These are phyloP conservation scores for Nothopassalora personata DNA, from an alignment of 2,329 filamentous ascomycete genomes.

Conservation along the genomic window DNA sequence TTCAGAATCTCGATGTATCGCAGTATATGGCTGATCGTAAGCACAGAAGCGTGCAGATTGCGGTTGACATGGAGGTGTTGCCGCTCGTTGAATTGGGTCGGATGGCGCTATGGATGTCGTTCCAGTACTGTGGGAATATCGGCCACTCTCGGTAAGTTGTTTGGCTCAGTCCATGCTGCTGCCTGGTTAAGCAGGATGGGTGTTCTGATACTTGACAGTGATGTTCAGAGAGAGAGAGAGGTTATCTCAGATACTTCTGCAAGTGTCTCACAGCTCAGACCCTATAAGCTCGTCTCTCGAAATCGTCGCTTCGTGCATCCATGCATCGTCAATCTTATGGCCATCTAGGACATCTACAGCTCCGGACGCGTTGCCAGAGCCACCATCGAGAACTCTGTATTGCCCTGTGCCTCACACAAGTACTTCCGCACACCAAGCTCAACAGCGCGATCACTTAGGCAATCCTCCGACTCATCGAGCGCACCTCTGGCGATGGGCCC, in stretches of 20 bases:
- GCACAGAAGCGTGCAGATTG: no score
- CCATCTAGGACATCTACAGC: not conserved
- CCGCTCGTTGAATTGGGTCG: no score
- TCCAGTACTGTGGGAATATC: no score
- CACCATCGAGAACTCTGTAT: conserved; percentile 43
- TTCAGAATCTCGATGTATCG: no score
- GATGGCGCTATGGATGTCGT: no score
- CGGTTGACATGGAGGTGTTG: no score
- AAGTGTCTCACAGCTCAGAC: not conserved
- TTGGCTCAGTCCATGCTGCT: no score
- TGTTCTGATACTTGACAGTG: no score
- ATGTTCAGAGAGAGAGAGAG: no score
- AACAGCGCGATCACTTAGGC: conserved; percentile 40
- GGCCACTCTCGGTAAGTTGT: no score
- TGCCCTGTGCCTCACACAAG: conserved; percentile 35
- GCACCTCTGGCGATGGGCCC: conserved; percentile 40
- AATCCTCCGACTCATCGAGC: conserved; percentile 40
- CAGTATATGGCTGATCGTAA: no score
- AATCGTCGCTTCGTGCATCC: not conserved
- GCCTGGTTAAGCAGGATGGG: no score
- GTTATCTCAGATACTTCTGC: not conserved
- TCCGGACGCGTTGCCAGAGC: conserved; percentile 33
- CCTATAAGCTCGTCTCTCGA: not conserved
- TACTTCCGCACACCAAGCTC: conserved; percentile 38
- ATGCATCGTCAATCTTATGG: not conserved